A percentile compares a stretch with the other conserved stretches of the same genome.
Evolutionary conservation across 2,329 filamentous ascomycete species (phyloP).

Genomic region (Didymella keratinophila): DNA sequence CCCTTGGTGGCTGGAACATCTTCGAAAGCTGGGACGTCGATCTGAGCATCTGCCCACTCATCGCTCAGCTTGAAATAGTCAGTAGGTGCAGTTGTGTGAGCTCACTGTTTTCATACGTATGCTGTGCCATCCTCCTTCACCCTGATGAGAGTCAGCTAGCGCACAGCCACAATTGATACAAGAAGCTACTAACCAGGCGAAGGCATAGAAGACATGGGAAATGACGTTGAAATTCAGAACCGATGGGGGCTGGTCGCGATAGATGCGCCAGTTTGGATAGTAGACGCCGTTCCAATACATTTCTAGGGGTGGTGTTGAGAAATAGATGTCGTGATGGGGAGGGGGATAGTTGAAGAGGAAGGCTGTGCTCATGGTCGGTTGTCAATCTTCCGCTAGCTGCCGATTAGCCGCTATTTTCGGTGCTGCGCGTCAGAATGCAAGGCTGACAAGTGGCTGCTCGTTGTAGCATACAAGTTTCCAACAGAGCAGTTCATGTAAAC

Average conservation of each 20-base stretch:
- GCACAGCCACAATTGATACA: constrained; percentile 17
- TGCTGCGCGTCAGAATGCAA: constrained; percentile 39
- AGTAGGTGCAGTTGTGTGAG: constrained; percentile 32
- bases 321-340: constrained; percentile 36
- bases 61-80: constrained; percentile 70
- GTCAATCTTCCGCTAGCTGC: constrained; percentile 32
- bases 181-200: constrained; percentile 64
- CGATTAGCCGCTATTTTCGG: constrained; percentile 41
- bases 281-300: constrained; percentile 76
- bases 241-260: constrained; percentile 75
- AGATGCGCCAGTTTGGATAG: constrained; percentile 81
- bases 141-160: constrained; percentile 52
- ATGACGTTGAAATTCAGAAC: constrained; percentile 78
- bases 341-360: constrained; percentile 32
- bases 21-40: constrained; percentile 71
- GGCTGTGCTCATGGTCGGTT: constrained; percentile 43
- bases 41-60: constrained; percentile 77
- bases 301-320: constrained; percentile 40
- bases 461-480: not conserved
- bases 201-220: constrained; percentile 84
- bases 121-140: constrained; percentile 76
- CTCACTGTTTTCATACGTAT: constrained; percentile 65
- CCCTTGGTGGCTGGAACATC: constrained; percentile 47
- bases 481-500: not conserved
- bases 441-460: constrained; percentile 18